These are phyloP conservation scores for Saccharomyces hybrid DNA, from an alignment of 1,139 yeast genomes.

Conservation along the genomic window DNA sequence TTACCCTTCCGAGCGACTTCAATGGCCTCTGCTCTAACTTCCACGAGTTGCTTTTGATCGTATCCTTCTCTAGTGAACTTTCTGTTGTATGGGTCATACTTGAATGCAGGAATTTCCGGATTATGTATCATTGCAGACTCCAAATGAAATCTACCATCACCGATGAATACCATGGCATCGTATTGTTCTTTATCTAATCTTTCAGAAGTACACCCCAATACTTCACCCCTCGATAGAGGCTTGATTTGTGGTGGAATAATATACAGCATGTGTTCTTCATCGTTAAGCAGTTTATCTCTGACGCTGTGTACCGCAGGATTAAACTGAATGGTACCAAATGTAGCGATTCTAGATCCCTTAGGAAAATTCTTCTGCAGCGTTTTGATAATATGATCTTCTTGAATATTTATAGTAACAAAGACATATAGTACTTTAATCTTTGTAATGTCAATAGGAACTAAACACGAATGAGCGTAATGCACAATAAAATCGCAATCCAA, in stretches of 20 bases:
- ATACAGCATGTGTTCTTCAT: constrained; percentile 44
- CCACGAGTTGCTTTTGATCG: constrained; percentile 75
- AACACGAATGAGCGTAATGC: constrained; percentile 95
- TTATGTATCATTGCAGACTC: constrained; percentile 97
- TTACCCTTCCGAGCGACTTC: constrained; percentile 49
- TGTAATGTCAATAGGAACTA: constrained; percentile 92
- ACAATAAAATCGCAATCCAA: constrained; percentile 90
- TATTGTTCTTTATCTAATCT: constrained; percentile 54
- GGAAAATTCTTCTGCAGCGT: constrained; percentile 69
- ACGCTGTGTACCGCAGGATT: constrained; percentile 88
- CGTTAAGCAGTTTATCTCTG: constrained; percentile 48
- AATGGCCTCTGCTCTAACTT: constrained; percentile 70
- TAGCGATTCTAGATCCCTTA: constrained; percentile 55
- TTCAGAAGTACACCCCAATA: constrained; percentile 93
- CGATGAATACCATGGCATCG: constrained; percentile 81
- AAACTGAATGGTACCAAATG: constrained; percentile 94
- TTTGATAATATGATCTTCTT: constrained; percentile 69
- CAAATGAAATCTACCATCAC: constrained; percentile 94
- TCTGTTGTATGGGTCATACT: constrained; percentile 91
- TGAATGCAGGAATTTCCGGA: constrained; percentile 83
- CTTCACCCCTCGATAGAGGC: constrained; percentile 95
- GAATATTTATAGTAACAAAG: constrained; percentile 90
- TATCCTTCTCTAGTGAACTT: constrained; percentile 85
- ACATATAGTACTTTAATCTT: constrained; percentile 83
- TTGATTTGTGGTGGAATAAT: constrained; percentile 82